Percentiles rank a stretch among this genome's conserved stretches.
These are phyloP conservation scores for Nicotiana obtusifolia DNA, from an alignment of 257 asterid species.

Conservation along the genomic window DNA sequence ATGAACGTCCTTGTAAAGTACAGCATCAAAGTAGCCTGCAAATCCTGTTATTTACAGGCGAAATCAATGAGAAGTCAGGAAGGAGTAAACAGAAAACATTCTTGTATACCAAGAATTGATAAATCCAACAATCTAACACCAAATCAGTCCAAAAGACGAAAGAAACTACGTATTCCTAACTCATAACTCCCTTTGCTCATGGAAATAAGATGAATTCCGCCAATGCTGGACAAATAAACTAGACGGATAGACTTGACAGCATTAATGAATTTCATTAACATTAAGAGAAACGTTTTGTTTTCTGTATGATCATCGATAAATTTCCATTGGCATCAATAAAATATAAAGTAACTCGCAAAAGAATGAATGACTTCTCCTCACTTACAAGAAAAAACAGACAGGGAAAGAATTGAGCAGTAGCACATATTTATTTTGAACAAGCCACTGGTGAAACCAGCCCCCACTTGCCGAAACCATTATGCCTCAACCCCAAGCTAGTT, in stretches of 20 bases:
- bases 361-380: not conserved
- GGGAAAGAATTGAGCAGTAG: not conserved
- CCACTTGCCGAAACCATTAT: not conserved
- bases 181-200: not conserved
- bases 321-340: not conserved
- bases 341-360: not conserved
- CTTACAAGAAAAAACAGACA: not conserved
- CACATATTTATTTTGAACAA: not conserved
- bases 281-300: not conserved
- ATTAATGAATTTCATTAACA: not conserved
- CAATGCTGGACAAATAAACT: not conserved
- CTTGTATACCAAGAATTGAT: not conserved
- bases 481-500: not conserved
- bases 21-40: slow-evolving; percentile 95
- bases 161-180: not conserved
- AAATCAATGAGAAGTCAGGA: slow-evolving; percentile 1
- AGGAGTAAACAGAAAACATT: not conserved
- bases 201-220: not conserved
- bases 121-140: not conserved
- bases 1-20: slow-evolving; percentile 87
- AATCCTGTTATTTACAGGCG: slow-evolving; percentile 47
- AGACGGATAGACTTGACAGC: not conserved
- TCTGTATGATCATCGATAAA: not conserved
- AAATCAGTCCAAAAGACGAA: not conserved
- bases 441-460: not conserved